Base-by-base conservation (phyloP, 768 basidiomycete genomes). In the Suillus sp. region DNA sequence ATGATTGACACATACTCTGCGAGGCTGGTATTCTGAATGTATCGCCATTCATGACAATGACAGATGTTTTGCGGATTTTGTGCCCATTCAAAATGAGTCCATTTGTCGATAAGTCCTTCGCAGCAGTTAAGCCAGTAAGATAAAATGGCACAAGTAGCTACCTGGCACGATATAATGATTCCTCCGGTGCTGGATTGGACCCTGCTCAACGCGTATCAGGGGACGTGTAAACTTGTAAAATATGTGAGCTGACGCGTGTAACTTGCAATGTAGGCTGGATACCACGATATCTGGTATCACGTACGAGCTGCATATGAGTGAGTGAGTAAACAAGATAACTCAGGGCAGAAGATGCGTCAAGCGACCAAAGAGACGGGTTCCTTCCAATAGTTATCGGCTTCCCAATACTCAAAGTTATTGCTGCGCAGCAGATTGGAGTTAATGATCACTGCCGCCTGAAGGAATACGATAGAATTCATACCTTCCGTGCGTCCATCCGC, bases 31-130 rank as follows among this genome's bases (percentile, higher is more conserved):
- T 81, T 67, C 84, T 79, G 57, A 94, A 74, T 1, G 81, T 71
- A 70, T 94, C 92, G 8, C 90, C 89, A 68, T 94, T 83, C 88
- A 91, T 87, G 16, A 94, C 78, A 60, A 94, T 88, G 27, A 89
- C 82, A 0, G 86, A 85, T 0, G 83, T 78, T 71, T 88, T 91
- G 58, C 82, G 81, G 43, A 93, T 86, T 55, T 82, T 81, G 68
- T 90, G 83, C 0, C 83, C 87, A 67, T 94, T 94, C 54, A 93
- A 78, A 35, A 82, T 72, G 42, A 92, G 76, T 1, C 92, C 92
- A 64, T 94, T 93, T 22, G 88, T 85, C 1, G 92, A 94, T 30
- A 86, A 42, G 72, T 93, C 92, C 91, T 93, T 53, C 16, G n/a
- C n/a, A 55, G 22, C 60, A 16, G 16, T 64, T n/a, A n/a, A 9